Evolutionary conservation across 208 protist genomes (phyloP).

Genomic region (Phytomonas francai): DNA sequence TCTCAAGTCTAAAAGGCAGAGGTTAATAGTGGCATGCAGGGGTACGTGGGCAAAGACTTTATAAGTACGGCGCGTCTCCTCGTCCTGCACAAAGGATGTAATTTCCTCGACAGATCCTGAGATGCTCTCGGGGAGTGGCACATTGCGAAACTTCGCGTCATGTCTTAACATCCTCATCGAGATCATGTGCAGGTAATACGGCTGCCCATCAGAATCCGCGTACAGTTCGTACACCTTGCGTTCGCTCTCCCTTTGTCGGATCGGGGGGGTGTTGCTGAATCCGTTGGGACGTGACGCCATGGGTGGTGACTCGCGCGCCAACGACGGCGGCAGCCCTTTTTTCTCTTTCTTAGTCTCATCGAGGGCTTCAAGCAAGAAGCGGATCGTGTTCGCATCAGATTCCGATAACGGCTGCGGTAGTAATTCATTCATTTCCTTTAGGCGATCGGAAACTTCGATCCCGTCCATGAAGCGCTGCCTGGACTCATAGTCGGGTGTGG

Average conservation of each 20-base stretch:
- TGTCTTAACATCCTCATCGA: slow-evolving; percentile 71
- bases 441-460: slow-evolving; percentile 33
- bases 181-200: slow-evolving; percentile 77
- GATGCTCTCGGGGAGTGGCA: slow-evolving; percentile 37
- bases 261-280: neutral
- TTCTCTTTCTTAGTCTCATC: slow-evolving; percentile 44
- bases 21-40: slow-evolving; percentile 61
- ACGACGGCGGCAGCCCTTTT: slow-evolving; percentile 24
- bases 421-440: slow-evolving; percentile 30
- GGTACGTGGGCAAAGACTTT: slow-evolving; percentile 78
- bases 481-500: slow-evolving; percentile 41
- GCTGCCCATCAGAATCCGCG: slow-evolving; percentile 60
- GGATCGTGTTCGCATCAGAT: slow-evolving; percentile 44
- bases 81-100: slow-evolving; percentile 54
- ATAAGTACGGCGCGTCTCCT: slow-evolving; percentile 58
- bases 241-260: neutral
- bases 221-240: slow-evolving; percentile 53
- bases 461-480: slow-evolving; percentile 38
- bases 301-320: slow-evolving; percentile 30
- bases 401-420: slow-evolving; percentile 29
- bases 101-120: slow-evolving; percentile 51
- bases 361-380: slow-evolving; percentile 43
- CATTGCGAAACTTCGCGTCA: slow-evolving; percentile 47
- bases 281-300: slow-evolving; percentile 15
- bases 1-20: slow-evolving; percentile 65